Evolutionary conservation across 768 basidiomycete species (phyloP).

Genomic region (Daedalea quercina): DNA sequence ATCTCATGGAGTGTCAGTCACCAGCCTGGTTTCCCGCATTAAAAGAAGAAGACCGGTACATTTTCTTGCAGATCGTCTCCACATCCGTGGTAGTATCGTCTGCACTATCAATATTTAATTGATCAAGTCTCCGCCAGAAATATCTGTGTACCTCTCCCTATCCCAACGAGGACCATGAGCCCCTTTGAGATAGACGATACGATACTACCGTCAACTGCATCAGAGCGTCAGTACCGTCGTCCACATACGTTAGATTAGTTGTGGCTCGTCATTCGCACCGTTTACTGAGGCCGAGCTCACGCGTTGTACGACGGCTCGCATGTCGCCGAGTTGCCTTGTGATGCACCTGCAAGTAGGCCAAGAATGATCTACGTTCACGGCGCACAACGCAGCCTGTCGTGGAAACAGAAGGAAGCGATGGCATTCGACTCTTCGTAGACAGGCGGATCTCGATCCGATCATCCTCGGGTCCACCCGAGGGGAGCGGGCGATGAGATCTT

Average conservation of each 20-base stretch:
- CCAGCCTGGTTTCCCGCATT: neutral
- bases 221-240: too few species aligned
- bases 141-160: slow-evolving; percentile 55
- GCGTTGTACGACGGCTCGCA: slow-evolving; percentile 85
- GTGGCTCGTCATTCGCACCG: slow-evolving; percentile 34
- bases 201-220: slow-evolving; percentile 66
- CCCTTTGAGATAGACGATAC: slow-evolving; percentile 82
- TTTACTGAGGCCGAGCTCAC: slow-evolving; percentile 81
- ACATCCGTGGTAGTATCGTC: slow-evolving; percentile 79
- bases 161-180: slow-evolving; percentile 86
- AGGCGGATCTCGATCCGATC: too few species aligned
- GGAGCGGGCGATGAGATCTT: too few species aligned
- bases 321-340: too few species aligned
- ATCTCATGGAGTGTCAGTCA: neutral
- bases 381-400: too few species aligned
- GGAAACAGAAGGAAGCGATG: too few species aligned
- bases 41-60: slow-evolving; percentile 37
- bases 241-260: neutral
- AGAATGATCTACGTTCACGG: too few species aligned
- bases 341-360: too few species aligned
- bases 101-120: slow-evolving; percentile 31
- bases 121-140: slow-evolving; percentile 2
- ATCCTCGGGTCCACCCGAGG: too few species aligned
- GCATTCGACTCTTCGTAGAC: too few species aligned
- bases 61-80: slow-evolving; percentile 71